phyloP scores from a whole-genome alignment of 2,329 filamentous ascomycete genomes.

The Graphium sp. region DNA sequence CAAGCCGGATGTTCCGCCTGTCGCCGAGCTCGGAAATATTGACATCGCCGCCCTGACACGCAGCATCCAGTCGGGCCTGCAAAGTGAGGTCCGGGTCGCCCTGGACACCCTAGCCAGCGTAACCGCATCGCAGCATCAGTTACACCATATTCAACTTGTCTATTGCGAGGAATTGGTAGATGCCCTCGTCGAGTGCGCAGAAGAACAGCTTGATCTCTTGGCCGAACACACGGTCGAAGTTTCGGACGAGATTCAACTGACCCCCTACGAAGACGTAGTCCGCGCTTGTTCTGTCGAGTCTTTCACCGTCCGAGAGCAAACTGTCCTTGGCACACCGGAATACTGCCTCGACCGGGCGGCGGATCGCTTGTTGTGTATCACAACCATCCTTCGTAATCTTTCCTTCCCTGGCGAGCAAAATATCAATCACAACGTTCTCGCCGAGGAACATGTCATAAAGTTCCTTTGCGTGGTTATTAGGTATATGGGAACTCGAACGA shows the following conservation, averaged over 20 bases:
- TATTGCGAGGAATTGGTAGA: constrained; percentile 82
- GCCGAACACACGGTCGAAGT: constrained; percentile 72
- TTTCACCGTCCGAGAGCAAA: constrained; percentile 53
- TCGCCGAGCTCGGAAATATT: constrained; percentile 69
- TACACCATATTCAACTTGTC: constrained; percentile 49
- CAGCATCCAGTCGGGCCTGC: constrained; percentile 78
- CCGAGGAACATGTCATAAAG: constrained; percentile 62
- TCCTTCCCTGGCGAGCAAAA: constrained; percentile 54
- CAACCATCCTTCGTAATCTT: constrained; percentile 80
- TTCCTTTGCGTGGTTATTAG: constrained; percentile 73
- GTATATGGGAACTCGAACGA: constrained; percentile 75
- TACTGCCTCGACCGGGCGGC: constrained; percentile 78
- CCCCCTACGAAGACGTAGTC: constrained; percentile 74
- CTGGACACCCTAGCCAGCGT: constrained; percentile 68
- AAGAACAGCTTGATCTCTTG: constrained; percentile 74
- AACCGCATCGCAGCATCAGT: constrained; percentile 41
- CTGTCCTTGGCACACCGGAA: constrained; percentile 56
- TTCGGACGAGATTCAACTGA: constrained; percentile 70
- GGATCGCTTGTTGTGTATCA: constrained; percentile 77
- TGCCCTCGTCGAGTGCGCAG: constrained; percentile 74
- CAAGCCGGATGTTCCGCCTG: constrained; percentile 58
- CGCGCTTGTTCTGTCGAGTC: constrained; percentile 63
- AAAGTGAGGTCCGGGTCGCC: constrained; percentile 76
- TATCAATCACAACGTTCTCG: constrained; percentile 56
- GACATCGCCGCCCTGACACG: constrained; percentile 82